Evolutionary conservation across 2,329 filamentous ascomycete species (phyloP).

Genomic region (Trichocomaceae sp.): DNA sequence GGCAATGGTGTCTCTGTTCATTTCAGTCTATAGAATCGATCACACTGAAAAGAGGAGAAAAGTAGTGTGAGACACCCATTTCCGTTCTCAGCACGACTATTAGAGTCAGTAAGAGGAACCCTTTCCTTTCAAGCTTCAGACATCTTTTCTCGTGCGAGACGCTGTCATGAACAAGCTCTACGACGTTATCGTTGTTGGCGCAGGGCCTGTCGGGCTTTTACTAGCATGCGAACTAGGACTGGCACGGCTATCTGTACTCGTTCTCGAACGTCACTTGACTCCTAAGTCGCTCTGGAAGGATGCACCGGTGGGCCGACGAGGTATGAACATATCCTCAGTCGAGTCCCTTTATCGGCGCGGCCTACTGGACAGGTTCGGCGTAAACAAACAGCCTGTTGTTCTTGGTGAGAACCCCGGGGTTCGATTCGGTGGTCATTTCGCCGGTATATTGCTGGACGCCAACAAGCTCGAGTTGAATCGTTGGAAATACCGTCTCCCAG

Average conservation of each 20-base stretch:
- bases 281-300: constrained; percentile 26
- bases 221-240: constrained; percentile 31
- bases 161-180: constrained; percentile 1
- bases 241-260: constrained; percentile 28
- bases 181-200: constrained; percentile 16
- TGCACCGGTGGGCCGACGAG: constrained; percentile 17
- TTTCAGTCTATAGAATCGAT: neutral
- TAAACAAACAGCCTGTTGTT: constrained; percentile 6
- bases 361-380: constrained; percentile 26
- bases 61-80: neutral
- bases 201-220: constrained; percentile 17
- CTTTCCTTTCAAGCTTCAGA: too few relatives aligned
- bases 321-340: constrained; percentile 29
- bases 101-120: neutral
- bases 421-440: constrained; percentile 29
- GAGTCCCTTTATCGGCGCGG: constrained; percentile 37
- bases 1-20: neutral
- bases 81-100: neutral
- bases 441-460: constrained; percentile 19
- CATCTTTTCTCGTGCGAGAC: too few relatives aligned
- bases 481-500: constrained; percentile 9
- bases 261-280: constrained; percentile 26
- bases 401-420: constrained; percentile 19
- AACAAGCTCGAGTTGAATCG: constrained; percentile 14
- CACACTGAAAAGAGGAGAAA: neutral